Conservation (phyloP, 257 asterid genomes). For the Solanum virginianum region DNA sequence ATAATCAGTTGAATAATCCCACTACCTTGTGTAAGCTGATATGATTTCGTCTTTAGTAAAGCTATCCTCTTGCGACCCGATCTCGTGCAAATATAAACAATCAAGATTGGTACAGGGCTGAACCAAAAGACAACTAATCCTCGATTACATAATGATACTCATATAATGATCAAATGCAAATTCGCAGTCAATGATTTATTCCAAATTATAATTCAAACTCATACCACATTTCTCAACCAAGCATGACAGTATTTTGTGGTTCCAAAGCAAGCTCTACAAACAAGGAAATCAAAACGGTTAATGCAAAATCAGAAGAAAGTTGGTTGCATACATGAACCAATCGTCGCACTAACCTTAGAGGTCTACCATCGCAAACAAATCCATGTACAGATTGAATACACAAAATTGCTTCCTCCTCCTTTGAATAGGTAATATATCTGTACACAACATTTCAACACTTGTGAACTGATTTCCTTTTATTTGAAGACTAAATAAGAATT, state of each 20-base stretch:
- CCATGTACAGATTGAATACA: slow-evolving; percentile 96
- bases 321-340: neutral
- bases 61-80: slow-evolving; percentile 83
- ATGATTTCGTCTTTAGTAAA: slow-evolving; percentile 83
- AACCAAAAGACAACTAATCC: slow-evolving; percentile 9
- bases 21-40: slow-evolving; percentile 81
- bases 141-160: neutral
- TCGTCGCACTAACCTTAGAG: slow-evolving; percentile 43
- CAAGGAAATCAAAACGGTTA: slow-evolving; percentile 7
- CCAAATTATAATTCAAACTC: slow-evolving; percentile 1
- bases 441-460: neutral
- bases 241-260: slow-evolving; percentile 90
- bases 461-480: neutral
- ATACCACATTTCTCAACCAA: slow-evolving; percentile 81
- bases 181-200: neutral
- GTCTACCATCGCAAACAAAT: slow-evolving; percentile 64
- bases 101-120: slow-evolving; percentile 92
- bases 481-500: neutral
- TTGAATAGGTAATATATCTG: slow-evolving; percentile 85
- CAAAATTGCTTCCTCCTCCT: slow-evolving; percentile 87
- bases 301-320: neutral
- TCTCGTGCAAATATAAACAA: slow-evolving; percentile 81
- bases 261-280: slow-evolving; percentile 84
- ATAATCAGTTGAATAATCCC: neutral
- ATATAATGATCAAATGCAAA: neutral